phyloP scores from a whole-genome alignment of 108 stramenopile species.

The Cyclostephanos invisitatus region DNA sequence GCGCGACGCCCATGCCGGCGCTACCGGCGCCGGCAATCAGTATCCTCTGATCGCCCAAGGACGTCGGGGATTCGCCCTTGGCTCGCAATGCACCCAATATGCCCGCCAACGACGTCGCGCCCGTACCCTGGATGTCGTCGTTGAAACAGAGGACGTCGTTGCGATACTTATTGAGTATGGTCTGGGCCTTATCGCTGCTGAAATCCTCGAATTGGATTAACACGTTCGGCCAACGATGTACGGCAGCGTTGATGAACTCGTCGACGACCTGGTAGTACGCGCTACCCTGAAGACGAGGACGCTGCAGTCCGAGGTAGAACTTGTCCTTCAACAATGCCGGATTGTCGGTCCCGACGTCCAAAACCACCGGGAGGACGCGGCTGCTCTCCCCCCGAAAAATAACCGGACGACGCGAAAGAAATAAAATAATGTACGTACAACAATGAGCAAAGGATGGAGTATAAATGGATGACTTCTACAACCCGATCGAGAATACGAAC shows the following conservation, averaged over 20 bases:
- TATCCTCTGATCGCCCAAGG: conserved; percentile 86
- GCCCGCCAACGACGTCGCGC: conserved; percentile 88
- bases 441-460: too few species aligned
- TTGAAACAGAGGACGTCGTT: conserved; percentile 93
- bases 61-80: conserved; percentile 66
- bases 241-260: conserved; percentile 96
- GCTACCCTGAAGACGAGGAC: conserved; percentile 74
- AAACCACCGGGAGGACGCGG: conserved; percentile 91
- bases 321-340: conserved; percentile 85
- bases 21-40: conserved; percentile 91
- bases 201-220: conserved; percentile 99
- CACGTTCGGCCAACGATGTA: conserved; percentile 92
- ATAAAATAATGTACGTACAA: too few species aligned
- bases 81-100: conserved; percentile 80
- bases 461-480: background rate
- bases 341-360: conserved; percentile 99
- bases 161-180: conserved; percentile 91
- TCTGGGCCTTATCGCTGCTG: conserved; percentile 78
- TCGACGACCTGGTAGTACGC: conserved; percentile 90
- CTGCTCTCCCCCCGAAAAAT: background rate
- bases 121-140: conserved; percentile 99
- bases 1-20: conserved; percentile 94
- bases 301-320: conserved; percentile 91
- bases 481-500: background rate
- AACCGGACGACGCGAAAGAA: too few species aligned